Conservation (phyloP, 345 rosid genomes). For the Populus euphratica region DNA sequence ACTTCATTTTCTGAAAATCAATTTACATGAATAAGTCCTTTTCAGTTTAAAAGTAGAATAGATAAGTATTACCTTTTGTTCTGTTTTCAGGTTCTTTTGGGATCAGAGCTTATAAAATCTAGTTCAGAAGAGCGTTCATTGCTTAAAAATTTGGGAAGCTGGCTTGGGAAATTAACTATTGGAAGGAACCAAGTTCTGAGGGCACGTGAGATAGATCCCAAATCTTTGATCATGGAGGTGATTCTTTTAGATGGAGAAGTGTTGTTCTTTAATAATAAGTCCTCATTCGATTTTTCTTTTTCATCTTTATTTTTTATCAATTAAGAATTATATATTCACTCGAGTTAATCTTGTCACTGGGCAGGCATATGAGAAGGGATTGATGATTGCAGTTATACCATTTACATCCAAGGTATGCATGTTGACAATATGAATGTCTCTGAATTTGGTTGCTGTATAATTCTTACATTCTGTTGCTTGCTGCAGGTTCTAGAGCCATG, state of each 20-base stretch:
- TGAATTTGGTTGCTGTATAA: slow-evolving; percentile 9
- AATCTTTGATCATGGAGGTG: slow-evolving; percentile 96
- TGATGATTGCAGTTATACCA: slow-evolving; percentile 99
- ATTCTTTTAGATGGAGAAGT: neutral
- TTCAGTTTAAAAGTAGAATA: neutral
- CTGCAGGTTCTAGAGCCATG: slow-evolving; percentile 89
- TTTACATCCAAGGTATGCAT: slow-evolving; percentile 85
- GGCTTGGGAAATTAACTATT: slow-evolving; percentile 97
- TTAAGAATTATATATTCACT: slow-evolving; percentile 2
- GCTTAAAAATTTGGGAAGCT: slow-evolving; percentile 94
- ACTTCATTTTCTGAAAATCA: neutral
- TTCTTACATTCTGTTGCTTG: slow-evolving; percentile 1
- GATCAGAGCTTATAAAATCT: slow-evolving; percentile 95
- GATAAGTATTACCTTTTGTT: neutral
- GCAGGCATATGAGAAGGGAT: slow-evolving; percentile 97
- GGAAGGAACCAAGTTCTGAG: slow-evolving; percentile 91
- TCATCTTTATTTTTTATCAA: neutral
- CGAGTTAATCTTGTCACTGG: slow-evolving; percentile 1
- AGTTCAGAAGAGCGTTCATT: slow-evolving; percentile 96
- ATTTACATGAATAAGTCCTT: neutral
- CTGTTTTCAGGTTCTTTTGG: slow-evolving; percentile 73
- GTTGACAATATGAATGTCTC: slow-evolving; percentile 1
- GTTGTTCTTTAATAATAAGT: neutral
- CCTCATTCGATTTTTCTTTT: neutral
- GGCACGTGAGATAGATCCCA: slow-evolving; percentile 98